These are phyloP conservation scores for Mycena galopus DNA, from an alignment of 768 basidiomycete genomes.

Conservation along the genomic window DNA sequence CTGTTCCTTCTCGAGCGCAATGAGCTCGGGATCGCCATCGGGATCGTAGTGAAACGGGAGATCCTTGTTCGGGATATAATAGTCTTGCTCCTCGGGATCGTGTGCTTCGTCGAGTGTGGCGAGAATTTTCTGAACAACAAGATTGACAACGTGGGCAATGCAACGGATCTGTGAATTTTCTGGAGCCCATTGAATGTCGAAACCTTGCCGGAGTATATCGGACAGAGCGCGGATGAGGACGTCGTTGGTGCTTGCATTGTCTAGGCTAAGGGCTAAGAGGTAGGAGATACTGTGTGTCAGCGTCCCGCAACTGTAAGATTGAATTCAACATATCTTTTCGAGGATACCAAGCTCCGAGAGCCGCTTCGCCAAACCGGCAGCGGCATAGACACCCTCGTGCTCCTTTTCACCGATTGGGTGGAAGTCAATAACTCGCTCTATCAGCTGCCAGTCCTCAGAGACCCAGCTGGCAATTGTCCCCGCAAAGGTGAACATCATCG, in stretches of 20 bases:
- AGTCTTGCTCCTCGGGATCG: not conserved
- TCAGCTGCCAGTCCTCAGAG: constrained; percentile 48
- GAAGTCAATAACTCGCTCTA: constrained; percentile 50
- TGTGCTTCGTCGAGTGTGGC: not conserved
- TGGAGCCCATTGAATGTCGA: constrained; percentile 42
- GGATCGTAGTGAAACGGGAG: constrained; percentile 2
- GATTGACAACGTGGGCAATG: no score
- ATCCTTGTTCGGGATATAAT: not conserved
- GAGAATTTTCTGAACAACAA: not conserved
- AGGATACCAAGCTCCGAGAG: no score
- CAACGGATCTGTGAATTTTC: constrained; percentile 12
- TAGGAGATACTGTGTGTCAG: not conserved
- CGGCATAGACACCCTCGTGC: constrained; percentile 49
- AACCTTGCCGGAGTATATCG: constrained; percentile 38
- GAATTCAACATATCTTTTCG: constrained; percentile 49
- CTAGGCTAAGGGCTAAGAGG: constrained; percentile 38
- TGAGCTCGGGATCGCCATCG: not conserved
- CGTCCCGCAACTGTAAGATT: not conserved
- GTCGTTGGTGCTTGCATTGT: no score
- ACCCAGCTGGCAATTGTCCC: constrained; percentile 42
- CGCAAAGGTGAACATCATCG: constrained; percentile 49
- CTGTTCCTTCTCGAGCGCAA: no score
- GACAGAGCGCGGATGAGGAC: constrained; percentile 42
- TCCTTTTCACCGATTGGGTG: constrained; percentile 47
- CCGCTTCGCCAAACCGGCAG: constrained; percentile 45